Conservation (phyloP, 73 alveolate species). For the Durusdinium trenchii region DNA sequence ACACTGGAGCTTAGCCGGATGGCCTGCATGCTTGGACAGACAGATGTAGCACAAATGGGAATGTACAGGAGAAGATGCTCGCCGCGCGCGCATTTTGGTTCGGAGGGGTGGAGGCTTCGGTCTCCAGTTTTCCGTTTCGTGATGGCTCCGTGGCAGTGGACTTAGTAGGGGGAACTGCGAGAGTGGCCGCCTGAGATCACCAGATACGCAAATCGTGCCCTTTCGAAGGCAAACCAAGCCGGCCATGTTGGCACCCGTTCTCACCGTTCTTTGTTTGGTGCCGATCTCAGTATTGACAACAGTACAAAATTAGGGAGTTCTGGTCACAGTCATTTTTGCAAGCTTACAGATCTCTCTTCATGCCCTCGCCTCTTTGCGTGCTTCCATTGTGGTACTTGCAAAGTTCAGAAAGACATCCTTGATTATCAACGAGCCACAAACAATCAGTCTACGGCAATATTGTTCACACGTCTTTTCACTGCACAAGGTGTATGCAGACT, state of each 20-base stretch:
- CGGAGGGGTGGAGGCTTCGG: conserved; percentile 42
- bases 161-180: not conserved
- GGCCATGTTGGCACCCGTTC: conserved; percentile 18
- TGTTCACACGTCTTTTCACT: too few species aligned
- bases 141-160: not conserved
- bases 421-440: too few species aligned
- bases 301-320: not conserved
- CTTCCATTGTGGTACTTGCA: too few species aligned
- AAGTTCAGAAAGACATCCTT: too few species aligned
- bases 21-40: too few species aligned
- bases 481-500: too few species aligned
- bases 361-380: too few species aligned
- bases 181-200: not conserved
- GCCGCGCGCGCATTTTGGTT: not conserved
- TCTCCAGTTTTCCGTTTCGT: conserved; percentile 58
- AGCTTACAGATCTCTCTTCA: too few species aligned
- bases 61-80: too few species aligned
- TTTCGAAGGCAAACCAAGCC: conserved; percentile 33
- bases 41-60: too few species aligned
- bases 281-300: not conserved
- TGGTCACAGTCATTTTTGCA: not conserved
- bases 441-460: too few species aligned
- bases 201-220: not conserved
- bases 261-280: conserved; percentile 1
- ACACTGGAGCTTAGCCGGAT: too few species aligned